Conservation (phyloP, 2,329 filamentous ascomycete species). For the Alternaria solani region DNA sequence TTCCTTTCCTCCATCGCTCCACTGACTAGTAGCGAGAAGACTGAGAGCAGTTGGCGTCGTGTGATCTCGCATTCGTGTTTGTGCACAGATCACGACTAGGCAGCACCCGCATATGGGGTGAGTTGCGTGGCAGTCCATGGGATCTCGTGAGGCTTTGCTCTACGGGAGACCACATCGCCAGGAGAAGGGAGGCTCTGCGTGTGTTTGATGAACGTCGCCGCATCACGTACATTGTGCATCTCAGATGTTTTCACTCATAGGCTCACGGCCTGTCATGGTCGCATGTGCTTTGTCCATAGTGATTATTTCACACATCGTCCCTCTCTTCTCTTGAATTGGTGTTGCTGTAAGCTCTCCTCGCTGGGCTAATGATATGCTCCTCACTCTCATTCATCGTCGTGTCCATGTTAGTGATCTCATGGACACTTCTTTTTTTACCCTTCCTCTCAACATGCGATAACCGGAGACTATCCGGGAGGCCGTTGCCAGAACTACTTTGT, state of each 20-base stretch:
- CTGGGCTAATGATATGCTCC: slow-evolving; percentile 2
- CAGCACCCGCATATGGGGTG: neutral
- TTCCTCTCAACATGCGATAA: slow-evolving; percentile 8
- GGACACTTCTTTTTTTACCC: slow-evolving; percentile 9
- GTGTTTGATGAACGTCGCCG: neutral
- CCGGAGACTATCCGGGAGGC: slow-evolving; percentile 2
- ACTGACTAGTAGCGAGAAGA: neutral
- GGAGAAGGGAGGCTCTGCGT: neutral
- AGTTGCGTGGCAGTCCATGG: neutral
- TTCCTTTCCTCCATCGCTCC: neutral
- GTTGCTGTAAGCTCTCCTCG: neutral
- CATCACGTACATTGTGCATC: neutral
- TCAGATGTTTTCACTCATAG: neutral
- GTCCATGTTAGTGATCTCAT: slow-evolving; percentile 5
- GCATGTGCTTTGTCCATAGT: neutral
- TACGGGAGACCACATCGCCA: neutral
- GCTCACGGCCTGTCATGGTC: neutral
- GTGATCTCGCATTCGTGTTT: neutral
- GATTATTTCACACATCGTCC: neutral
- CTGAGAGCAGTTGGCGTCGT: neutral
- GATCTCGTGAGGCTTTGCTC: neutral
- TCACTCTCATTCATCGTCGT: slow-evolving; percentile 8
- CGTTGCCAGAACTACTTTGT: neutral
- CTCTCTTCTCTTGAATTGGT: neutral
- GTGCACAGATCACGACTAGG: neutral